A percentile compares a stretch with the other conserved stretches of the same genome.
Evolutionary conservation across 139 green algal species (phyloP).

Genomic region (Trebouxia sp.): DNA sequence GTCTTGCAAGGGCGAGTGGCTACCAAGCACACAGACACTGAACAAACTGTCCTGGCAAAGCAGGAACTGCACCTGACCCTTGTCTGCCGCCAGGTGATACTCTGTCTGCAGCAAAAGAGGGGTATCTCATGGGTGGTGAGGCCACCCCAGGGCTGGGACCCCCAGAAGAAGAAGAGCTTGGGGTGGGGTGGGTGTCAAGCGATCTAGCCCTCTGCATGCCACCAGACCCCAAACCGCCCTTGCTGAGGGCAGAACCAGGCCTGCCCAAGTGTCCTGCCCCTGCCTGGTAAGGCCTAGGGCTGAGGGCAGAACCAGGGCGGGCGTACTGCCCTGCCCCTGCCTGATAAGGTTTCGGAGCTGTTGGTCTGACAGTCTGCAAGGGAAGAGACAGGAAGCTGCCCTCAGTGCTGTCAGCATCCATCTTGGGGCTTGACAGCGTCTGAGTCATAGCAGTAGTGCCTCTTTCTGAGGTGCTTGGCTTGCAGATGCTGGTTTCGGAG

Average conservation of each 20-base stretch:
- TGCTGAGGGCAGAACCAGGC: background rate
- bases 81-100: background rate
- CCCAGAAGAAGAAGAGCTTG: background rate
- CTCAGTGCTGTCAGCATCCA: background rate
- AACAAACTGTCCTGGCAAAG: background rate
- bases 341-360: background rate
- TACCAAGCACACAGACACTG: background rate
- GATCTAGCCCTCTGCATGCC: background rate
- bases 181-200: background rate
- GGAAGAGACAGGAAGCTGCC: background rate
- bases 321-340: background rate
- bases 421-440: no score
- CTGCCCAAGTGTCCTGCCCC: background rate
- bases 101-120: slow-evolving; percentile 11
- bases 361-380: slow-evolving; percentile 5
- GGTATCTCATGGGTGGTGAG: slow-evolving; percentile 24
- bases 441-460: background rate
- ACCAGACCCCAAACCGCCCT: background rate
- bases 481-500: background rate
- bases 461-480: background rate
- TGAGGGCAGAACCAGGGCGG: background rate
- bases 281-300: background rate
- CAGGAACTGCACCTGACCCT: background rate
- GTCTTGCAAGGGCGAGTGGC: background rate
- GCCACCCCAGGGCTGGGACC: slow-evolving; percentile 1